phyloP scores from a whole-genome alignment of 73 alveolate genomes.

The Breviolum minutum region DNA sequence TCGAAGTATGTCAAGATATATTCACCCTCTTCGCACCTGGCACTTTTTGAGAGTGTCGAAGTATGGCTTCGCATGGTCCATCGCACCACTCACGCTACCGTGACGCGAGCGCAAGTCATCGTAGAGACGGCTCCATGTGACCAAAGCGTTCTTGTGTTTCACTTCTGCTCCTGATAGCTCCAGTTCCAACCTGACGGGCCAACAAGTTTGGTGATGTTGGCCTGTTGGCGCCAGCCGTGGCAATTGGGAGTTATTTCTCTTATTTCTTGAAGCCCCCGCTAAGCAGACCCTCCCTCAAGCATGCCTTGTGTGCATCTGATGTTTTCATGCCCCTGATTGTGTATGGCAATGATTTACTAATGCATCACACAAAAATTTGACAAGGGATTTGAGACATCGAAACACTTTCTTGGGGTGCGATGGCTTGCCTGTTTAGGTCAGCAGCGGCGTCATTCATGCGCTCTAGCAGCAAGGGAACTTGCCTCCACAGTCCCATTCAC shows the following conservation, averaged over 20 bases:
- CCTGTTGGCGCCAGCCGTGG: too few species aligned
- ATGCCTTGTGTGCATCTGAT: too few species aligned
- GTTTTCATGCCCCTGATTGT: not conserved
- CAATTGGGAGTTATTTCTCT: too few species aligned
- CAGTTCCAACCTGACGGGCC: slow-evolving; percentile 36
- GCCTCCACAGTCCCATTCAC: not conserved
- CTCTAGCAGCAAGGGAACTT: slow-evolving; percentile 81
- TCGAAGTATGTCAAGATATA: not conserved
- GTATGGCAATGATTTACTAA: not conserved
- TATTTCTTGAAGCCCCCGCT: too few species aligned
- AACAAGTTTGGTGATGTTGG: too few species aligned
- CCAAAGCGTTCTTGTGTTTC: slow-evolving; percentile 37
- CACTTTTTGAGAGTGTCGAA: slow-evolving; percentile 48
- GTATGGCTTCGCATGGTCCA: slow-evolving; percentile 87
- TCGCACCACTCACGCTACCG: slow-evolving; percentile 77
- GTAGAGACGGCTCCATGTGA: slow-evolving; percentile 59
- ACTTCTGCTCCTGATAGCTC: slow-evolving; percentile 60
- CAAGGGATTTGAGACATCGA: too few species aligned
- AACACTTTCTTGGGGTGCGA: not conserved
- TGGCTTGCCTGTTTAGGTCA: slow-evolving; percentile 36
- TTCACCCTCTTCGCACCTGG: not conserved
- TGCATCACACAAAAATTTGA: not conserved
- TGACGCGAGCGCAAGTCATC: slow-evolving; percentile 78
- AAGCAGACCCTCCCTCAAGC: too few species aligned
- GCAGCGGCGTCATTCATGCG: slow-evolving; percentile 94